These are phyloP conservation scores for Phytophthora europaea DNA, from an alignment of 352 stramenopile species.

Conservation along the genomic window DNA sequence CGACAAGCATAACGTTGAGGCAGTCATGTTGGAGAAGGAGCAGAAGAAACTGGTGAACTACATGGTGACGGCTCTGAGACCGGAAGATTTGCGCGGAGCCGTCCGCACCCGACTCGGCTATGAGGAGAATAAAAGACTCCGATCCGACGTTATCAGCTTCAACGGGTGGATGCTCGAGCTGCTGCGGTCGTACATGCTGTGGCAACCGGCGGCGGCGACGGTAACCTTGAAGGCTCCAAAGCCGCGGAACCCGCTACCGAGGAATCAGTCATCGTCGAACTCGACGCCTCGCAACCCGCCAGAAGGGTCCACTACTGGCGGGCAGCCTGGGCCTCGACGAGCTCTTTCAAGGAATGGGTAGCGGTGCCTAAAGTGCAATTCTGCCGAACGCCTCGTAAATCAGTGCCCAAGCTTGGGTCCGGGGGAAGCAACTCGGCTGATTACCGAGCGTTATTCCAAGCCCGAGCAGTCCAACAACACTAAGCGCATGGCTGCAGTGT, in stretches of 20 bases:
- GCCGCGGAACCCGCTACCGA: too few relatives aligned
- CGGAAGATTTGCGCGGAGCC: neutral
- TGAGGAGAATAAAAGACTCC: neutral
- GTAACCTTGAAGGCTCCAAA: too few relatives aligned
- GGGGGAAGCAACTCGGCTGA: neutral
- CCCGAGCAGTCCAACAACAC: too few relatives aligned
- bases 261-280: too few relatives aligned
- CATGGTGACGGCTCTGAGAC: neutral
- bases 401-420: neutral
- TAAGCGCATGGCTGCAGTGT: neutral
- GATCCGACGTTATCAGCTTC: neutral
- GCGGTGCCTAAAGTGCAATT: neutral
- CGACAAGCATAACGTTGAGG: neutral
- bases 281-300: neutral
- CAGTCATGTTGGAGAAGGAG: neutral
- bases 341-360: neutral
- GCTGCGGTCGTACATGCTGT: neutral
- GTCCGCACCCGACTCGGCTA: neutral
- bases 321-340: too few relatives aligned
- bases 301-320: too few relatives aligned
- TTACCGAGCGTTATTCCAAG: neutral
- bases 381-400: neutral
- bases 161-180: neutral
- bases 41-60: neutral
- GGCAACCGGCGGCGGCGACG: neutral